Evolutionary conservation across 768 basidiomycete genomes (phyloP).

Genomic region (Clitopilus passeckerianus): DNA sequence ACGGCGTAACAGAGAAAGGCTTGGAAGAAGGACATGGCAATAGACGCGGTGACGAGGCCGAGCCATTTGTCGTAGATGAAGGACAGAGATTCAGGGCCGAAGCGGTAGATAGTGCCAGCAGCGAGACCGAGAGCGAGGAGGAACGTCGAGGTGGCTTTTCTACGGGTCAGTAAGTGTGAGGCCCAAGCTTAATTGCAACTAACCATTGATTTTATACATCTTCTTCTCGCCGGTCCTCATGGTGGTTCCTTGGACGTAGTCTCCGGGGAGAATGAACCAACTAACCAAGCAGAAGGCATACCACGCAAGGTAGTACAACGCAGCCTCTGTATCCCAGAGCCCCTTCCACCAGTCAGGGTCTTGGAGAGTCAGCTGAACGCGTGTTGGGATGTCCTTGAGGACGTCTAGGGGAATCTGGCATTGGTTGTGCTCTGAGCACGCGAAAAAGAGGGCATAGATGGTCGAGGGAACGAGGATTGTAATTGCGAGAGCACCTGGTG

Average conservation of each 20-base stretch:
- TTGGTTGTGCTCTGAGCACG: conserved; percentile 65
- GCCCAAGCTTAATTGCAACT: conserved; percentile 12
- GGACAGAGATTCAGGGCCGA: conserved; percentile 78
- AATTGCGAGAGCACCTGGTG: conserved; percentile 69
- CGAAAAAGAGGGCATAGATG: conserved; percentile 73
- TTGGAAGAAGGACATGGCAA: conserved; percentile 76
- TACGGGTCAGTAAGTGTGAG: not conserved
- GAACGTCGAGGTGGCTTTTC: conserved; percentile 79
- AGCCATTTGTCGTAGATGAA: conserved; percentile 92
- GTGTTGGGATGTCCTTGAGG: conserved; percentile 25
- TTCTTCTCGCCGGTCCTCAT: conserved; percentile 75
- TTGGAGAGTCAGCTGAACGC: conserved; percentile 42
- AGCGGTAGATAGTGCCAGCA: conserved; percentile 62
- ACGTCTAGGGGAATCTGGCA: not conserved
- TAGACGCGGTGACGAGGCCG: conserved; percentile 78
- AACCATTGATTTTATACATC: conserved; percentile 94
- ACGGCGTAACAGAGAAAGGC: conserved; percentile 62
- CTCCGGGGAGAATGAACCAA: conserved; percentile 77
- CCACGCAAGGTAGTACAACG: conserved; percentile 79
- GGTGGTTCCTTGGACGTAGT: conserved; percentile 62
- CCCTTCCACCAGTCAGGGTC: conserved; percentile 58
- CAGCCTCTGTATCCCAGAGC: conserved; percentile 82
- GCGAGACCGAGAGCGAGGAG: conserved; percentile 75
- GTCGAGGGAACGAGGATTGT: conserved; percentile 65
- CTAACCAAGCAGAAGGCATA: conserved; percentile 81